These are phyloP conservation scores for Akanthomyces muscarius DNA, from an alignment of 2,329 filamentous ascomycete species.

Conservation along the genomic window DNA sequence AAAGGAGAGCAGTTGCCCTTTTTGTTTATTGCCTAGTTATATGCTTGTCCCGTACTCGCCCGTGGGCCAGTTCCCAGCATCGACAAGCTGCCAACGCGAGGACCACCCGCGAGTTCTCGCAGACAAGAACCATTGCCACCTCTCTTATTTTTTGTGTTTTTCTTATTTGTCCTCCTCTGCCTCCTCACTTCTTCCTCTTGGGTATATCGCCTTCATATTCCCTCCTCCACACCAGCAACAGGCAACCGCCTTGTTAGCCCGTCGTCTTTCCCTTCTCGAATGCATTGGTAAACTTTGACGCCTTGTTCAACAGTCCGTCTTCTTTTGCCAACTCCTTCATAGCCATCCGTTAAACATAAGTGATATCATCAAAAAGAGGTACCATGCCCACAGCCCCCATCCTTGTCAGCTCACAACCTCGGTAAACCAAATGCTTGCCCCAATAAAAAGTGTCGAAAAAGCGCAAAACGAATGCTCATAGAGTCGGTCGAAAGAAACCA, in stretches of 20 bases:
- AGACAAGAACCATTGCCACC: slow-evolving; percentile 12
- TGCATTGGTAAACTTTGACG: slow-evolving; percentile 9
- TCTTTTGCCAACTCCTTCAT: slow-evolving; percentile 26
- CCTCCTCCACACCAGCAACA: slow-evolving; percentile 16
- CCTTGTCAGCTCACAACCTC: slow-evolving; percentile 24
- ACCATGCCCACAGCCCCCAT: slow-evolving; percentile 29
- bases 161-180: slow-evolving; percentile 22
- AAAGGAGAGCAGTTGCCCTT: not conserved
- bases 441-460: slow-evolving; percentile 11
- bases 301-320: slow-evolving; percentile 21
- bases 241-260: not conserved
- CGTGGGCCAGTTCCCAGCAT: not conserved
- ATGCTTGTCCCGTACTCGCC: slow-evolving; percentile 7
- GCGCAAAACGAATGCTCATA: slow-evolving; percentile 8
- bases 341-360: slow-evolving; percentile 31
- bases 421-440: slow-evolving; percentile 25
- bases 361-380: slow-evolving; percentile 33
- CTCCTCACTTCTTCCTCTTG: slow-evolving; percentile 19
- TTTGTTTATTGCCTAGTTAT: slow-evolving; percentile 13
- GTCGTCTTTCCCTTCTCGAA: not conserved
- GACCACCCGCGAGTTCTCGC: not conserved
- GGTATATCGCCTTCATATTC: slow-evolving; percentile 19
- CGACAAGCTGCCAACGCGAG: not conserved
- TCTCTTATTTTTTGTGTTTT: slow-evolving; percentile 28
- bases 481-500: slow-evolving; percentile 8